These are phyloP conservation scores for Citrus medica DNA, from an alignment of 345 rosid genomes.

Conservation along the genomic window DNA sequence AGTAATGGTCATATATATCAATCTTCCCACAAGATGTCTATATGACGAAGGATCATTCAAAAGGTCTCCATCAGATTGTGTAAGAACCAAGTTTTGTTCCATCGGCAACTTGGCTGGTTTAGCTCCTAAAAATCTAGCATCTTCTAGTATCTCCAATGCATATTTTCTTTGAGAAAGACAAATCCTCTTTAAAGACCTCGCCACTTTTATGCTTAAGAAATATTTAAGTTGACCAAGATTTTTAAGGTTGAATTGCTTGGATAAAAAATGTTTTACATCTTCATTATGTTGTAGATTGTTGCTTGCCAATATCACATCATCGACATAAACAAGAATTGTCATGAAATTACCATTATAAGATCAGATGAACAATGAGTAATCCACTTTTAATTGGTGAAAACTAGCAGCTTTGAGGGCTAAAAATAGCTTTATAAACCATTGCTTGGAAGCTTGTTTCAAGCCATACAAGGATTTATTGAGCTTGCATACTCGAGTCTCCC, in stretches of 20 bases:
- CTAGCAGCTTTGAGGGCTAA: neutral
- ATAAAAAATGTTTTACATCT: neutral
- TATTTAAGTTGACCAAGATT: neutral
- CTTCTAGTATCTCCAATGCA: neutral
- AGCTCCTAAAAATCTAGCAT: neutral
- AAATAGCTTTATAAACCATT: neutral
- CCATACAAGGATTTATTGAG: neutral
- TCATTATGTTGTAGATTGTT: neutral
- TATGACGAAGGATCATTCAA: neutral
- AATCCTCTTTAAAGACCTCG: neutral
- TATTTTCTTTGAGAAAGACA: neutral
- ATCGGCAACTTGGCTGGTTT: neutral
- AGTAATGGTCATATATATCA: neutral
- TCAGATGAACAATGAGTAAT: neutral
- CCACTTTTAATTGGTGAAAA: neutral
- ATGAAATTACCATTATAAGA: neutral
- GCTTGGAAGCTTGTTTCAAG: neutral
- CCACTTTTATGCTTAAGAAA: neutral
- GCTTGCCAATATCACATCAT: neutral
- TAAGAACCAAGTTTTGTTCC: neutral
- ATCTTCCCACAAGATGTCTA: neutral
- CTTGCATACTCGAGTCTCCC: neutral
- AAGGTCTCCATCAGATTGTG: neutral
- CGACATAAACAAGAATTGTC: neutral
- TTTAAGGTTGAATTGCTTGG: neutral